phyloP scores from a whole-genome alignment of 192 early-diverging fungal species.

The Gryganskiella cystojenkinii region DNA sequence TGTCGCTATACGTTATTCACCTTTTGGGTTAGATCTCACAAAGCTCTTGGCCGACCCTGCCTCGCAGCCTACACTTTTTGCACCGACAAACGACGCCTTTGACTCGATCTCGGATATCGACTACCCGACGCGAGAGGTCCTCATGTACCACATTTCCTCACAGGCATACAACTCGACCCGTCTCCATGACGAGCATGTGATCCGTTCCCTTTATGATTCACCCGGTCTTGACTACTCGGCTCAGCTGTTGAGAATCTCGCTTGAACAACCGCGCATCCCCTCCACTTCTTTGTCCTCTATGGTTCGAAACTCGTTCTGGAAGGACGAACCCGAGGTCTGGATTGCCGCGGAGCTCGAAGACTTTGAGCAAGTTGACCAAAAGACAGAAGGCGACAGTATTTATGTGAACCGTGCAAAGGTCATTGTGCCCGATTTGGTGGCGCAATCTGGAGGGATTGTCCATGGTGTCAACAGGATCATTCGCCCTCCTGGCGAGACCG shows the following conservation, averaged over 20 bases:
- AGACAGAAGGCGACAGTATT: not conserved
- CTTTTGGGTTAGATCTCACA: conserved; percentile 6
- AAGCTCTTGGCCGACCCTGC: conserved; percentile 12
- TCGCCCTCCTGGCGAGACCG: conserved; percentile 25
- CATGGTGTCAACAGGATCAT: conserved; percentile 37
- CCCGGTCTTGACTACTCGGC: conserved; percentile 27
- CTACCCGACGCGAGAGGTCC: conserved; percentile 19
- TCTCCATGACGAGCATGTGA: conserved; percentile 8
- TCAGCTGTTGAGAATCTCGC: conserved; percentile 31
- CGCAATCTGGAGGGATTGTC: conserved; percentile 31
- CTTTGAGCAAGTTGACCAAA: not conserved
- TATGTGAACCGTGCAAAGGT: conserved; percentile 38
- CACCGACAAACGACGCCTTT: conserved; percentile 41
- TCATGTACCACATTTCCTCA: conserved; percentile 40
- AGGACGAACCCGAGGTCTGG: conserved; percentile 23
- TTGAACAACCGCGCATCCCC: conserved; percentile 13
- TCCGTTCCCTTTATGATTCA: conserved; percentile 24
- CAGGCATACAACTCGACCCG: conserved; percentile 18
- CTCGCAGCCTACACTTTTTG: conserved; percentile 35
- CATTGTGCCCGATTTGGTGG: conserved; percentile 10
- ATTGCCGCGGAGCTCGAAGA: not conserved
- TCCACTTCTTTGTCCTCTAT: not conserved
- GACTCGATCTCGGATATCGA: conserved; percentile 36
- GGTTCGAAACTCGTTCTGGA: conserved; percentile 12
- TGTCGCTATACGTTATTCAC: not conserved